Conservation (phyloP, 768 basidiomycete species). For the Kwoniella botswanensis region DNA sequence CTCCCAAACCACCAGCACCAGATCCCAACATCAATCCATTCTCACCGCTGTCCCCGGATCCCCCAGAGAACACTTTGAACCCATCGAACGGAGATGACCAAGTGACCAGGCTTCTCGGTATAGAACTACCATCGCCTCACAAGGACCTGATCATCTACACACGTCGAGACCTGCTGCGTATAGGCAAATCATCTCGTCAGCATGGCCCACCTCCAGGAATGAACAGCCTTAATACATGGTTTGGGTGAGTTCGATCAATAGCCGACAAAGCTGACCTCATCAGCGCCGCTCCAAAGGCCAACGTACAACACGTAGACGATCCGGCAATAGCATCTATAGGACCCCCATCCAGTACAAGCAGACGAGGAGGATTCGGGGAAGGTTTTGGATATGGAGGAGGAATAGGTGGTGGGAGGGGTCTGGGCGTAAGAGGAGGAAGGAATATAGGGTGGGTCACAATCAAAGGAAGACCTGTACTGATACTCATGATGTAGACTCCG, state of each 20-base stretch:
- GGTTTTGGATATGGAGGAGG: conserved; percentile 53
- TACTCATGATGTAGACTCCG: conserved; percentile 26
- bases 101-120: conserved; percentile 13
- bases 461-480: conserved; percentile 12
- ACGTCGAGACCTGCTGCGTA: conserved; percentile 27
- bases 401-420: conserved; percentile 39
- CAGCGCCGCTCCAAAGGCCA: conserved; percentile 2
- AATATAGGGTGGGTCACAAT: conserved; percentile 40
- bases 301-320: conserved; percentile 29
- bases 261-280: background rate
- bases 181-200: conserved; percentile 31
- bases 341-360: conserved; percentile 21
- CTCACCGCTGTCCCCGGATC: conserved; percentile 31
- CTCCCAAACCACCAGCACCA: conserved; percentile 22
- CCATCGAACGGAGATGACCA: conserved; percentile 7
- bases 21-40: conserved; percentile 35
- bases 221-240: conserved; percentile 39
- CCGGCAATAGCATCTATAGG: conserved; percentile 48
- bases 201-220: conserved; percentile 18
- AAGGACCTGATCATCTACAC: conserved; percentile 20
- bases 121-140: background rate
- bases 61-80: conserved; percentile 17
- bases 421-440: conserved; percentile 31
- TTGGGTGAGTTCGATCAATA: conserved; percentile 34
- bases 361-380: conserved; percentile 45